A percentile compares a stretch with the other conserved stretches of the same genome.
Conservation (phyloP, 2,329 filamentous ascomycete species). For the Penicillium sp. region DNA sequence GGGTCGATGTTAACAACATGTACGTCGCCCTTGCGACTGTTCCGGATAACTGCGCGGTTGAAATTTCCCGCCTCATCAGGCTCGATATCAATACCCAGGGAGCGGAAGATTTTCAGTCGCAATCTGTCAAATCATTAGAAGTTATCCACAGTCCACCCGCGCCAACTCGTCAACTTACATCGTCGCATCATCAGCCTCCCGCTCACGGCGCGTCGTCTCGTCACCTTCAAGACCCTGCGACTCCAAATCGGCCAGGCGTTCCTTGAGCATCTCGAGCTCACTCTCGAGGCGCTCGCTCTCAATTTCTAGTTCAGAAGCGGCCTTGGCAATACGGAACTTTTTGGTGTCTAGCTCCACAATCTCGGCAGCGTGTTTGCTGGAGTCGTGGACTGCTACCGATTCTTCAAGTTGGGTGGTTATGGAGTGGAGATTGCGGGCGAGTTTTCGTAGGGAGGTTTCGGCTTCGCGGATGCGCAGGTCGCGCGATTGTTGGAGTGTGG, state of each 20-base stretch:
- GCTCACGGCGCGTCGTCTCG: conserved; percentile 53
- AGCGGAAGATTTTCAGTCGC: conserved; percentile 86
- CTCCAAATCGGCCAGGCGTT: conserved; percentile 78
- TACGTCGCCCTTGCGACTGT: conserved; percentile 84
- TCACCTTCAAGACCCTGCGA: conserved; percentile 81
- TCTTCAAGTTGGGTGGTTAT: conserved; percentile 76
- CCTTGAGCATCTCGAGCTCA: conserved; percentile 73
- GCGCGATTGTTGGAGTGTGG: conserved; percentile 81
- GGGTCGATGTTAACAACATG: conserved; percentile 93
- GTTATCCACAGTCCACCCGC: neutral
- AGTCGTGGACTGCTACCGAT: conserved; percentile 72
- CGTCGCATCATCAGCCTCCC: conserved; percentile 53
- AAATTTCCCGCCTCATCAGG: conserved; percentile 79
- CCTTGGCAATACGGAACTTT: conserved; percentile 94
- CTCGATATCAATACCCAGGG: conserved; percentile 86
- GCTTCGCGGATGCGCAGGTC: conserved; percentile 73
- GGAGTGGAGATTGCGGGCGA: conserved; percentile 74
- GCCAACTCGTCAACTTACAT: conserved; percentile 36
- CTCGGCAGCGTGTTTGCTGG: conserved; percentile 75
- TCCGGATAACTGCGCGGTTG: conserved; percentile 80
- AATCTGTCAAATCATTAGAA: conserved; percentile 51
- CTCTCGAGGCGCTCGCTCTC: conserved; percentile 89
- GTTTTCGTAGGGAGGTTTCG: conserved; percentile 67
- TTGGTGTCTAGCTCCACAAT: conserved; percentile 88
- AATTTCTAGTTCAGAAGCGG: conserved; percentile 83